Conservation (phyloP, 140 eudicot species). For the Erigeron philadelphicus region DNA sequence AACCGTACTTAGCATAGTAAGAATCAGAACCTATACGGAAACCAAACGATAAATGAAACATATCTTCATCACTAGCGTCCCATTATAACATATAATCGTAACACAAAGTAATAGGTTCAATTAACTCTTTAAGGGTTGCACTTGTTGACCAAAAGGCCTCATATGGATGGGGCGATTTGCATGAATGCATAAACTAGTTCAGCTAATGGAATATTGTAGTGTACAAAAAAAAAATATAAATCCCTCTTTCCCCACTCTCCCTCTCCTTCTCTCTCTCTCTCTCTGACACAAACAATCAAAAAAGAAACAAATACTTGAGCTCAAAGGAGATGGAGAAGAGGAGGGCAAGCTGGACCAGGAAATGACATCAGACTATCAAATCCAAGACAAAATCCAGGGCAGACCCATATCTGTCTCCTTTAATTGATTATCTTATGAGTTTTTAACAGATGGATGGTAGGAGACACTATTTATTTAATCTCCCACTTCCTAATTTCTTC, state of each 20-base stretch:
- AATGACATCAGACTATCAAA: slow-evolving; percentile 17
- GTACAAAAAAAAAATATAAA: not conserved
- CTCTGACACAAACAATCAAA: not conserved
- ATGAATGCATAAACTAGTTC: no score
- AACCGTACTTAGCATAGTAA: slow-evolving; percentile 17
- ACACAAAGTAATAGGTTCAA: not conserved
- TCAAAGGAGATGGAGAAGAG: slow-evolving; percentile 24
- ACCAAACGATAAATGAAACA: not conserved
- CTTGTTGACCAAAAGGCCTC: slow-evolving; percentile 1
- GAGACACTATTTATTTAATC: slow-evolving; percentile 19
- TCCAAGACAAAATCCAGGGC: slow-evolving; percentile 22
- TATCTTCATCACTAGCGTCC: slow-evolving; percentile 8
- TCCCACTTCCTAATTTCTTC: slow-evolving; percentile 2
- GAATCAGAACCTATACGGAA: not conserved
- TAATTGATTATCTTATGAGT: slow-evolving; percentile 18
- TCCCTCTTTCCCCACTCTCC: not conserved
- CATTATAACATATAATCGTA: not conserved
- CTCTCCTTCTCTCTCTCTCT: slow-evolving; percentile 15
- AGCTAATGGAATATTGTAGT: no score
- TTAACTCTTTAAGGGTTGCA: not conserved
- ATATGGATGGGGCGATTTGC: no score
- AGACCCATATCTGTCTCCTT: slow-evolving; percentile 25
- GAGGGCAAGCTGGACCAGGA: slow-evolving; percentile 18
- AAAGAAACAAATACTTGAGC: not conserved
- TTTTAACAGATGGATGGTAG: slow-evolving; percentile 14